Conservation (phyloP, 495 filamentous ascomycete species). For the Cercophora samala region DNA sequence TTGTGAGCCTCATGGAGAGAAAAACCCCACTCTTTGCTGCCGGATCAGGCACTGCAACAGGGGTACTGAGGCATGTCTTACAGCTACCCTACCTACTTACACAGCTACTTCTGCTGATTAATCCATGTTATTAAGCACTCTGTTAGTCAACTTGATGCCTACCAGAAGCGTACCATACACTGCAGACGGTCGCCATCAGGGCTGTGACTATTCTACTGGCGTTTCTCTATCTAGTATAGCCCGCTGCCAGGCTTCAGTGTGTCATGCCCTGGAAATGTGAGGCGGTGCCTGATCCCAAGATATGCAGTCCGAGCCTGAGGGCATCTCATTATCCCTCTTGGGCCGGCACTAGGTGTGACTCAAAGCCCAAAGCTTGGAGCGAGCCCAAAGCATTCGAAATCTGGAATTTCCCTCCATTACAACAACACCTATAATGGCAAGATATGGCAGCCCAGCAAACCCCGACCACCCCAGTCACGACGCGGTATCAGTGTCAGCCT, state of each 20-base stretch:
- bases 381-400: slow-evolving; percentile 11
- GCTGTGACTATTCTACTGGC: background rate
- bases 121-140: background rate
- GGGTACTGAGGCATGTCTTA: background rate
- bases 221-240: background rate
- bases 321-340: background rate
- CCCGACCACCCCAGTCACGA: slow-evolving; percentile 82
- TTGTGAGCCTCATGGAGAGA: background rate
- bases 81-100: background rate
- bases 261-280: background rate
- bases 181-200: background rate
- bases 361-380: background rate
- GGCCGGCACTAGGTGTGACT: background rate
- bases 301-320: slow-evolving; percentile 1
- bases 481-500: slow-evolving; percentile 68
- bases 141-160: background rate
- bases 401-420: background rate
- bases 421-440: slow-evolving; percentile 54
- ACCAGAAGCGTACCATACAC: background rate
- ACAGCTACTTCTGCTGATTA: background rate
- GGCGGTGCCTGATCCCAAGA: slow-evolving; percentile 1
- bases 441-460: slow-evolving; percentile 84
- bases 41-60: background rate
- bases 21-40: background rate
- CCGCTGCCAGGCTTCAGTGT: background rate